These are phyloP conservation scores for Fusarium sp. DNA, from an alignment of 2,329 filamentous ascomycete species.

Conservation along the genomic window DNA sequence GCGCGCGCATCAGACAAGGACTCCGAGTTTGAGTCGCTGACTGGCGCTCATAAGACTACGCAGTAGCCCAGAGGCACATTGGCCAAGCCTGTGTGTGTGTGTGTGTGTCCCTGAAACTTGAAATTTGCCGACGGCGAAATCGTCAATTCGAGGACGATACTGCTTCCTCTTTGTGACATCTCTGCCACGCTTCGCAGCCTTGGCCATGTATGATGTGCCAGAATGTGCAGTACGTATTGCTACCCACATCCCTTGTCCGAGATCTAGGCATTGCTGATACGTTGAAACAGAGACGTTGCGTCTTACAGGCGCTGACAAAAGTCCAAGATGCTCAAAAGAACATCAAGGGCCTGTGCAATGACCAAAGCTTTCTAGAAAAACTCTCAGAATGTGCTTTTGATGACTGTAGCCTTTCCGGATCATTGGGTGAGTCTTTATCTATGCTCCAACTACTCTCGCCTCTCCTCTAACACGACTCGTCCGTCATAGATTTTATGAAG, in stretches of 20 bases:
- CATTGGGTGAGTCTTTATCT: background rate
- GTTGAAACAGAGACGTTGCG: background rate
- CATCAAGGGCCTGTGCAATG: background rate
- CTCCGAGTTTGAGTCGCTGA: background rate
- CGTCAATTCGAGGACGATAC: background rate
- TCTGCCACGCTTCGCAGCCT: background rate
- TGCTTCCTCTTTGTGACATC: background rate
- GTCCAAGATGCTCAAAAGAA: background rate
- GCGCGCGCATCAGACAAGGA: too few relatives aligned
- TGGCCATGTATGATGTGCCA: background rate
- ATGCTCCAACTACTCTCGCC: too few relatives aligned
- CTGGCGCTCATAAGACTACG: background rate
- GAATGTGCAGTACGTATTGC: conserved; percentile 4
- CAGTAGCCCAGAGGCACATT: background rate
- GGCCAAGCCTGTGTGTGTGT: background rate
- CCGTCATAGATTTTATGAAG: background rate
- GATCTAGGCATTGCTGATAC: background rate
- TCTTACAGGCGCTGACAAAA: background rate
- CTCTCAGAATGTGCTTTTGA: background rate
- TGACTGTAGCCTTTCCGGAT: background rate
- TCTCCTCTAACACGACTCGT: background rate
- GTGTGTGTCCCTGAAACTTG: background rate
- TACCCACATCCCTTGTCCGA: background rate
- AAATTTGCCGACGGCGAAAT: background rate
- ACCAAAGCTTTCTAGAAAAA: background rate